Evolutionary conservation across 2,329 filamentous ascomycete species (phyloP), one percentile per base, ranked within the genome.

Genomic region (Triangularia setosa): DNA sequence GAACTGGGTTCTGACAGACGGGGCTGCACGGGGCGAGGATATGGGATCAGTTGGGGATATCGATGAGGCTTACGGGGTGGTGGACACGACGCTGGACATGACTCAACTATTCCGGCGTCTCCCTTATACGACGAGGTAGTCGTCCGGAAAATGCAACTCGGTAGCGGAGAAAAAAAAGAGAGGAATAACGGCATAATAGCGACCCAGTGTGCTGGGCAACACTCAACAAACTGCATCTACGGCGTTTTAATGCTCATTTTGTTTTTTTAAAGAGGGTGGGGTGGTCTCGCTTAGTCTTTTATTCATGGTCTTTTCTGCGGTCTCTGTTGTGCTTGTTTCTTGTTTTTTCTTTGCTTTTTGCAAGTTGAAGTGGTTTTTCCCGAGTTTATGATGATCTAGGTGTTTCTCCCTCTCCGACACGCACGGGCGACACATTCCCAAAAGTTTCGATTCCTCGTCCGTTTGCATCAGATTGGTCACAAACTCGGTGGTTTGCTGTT

Each of bases 21-120:
- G 84, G n/a, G 82, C 83, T 44, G 81, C 83, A 56, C 82, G 87
- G 69, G 89, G 88, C 24, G 86, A 90, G 70, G 87, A 90, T 69
- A 78, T 89, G 64, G 89, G 89, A 68, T 89, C 87, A 30, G 83
- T 91, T 27, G 86, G 84, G 68, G 84, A 88, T 62, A 89, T 91
- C 67, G 86, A 90, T 72, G 84, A 87, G 67, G 82, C 84, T 64
- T 91, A 88, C 72, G 88, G 86, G 6, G 78, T 85, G 48, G 79
- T 80, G 68, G 83, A 89, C 73, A 79, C 90, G 69, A 90, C 86
- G 7, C 79, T 91, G 66, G 85, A 91, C 75, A 90, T 91, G 88
- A 86, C 86, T 72, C 81, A 87, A 70, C 80, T 92, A 59, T 91
- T 92, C 75, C 86, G 83, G 72, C 88, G 88, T 81, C 73, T 84